Evolutionary conservation across 257 asterid genomes (phyloP).

Genomic region (Solanum chiquidenum): DNA sequence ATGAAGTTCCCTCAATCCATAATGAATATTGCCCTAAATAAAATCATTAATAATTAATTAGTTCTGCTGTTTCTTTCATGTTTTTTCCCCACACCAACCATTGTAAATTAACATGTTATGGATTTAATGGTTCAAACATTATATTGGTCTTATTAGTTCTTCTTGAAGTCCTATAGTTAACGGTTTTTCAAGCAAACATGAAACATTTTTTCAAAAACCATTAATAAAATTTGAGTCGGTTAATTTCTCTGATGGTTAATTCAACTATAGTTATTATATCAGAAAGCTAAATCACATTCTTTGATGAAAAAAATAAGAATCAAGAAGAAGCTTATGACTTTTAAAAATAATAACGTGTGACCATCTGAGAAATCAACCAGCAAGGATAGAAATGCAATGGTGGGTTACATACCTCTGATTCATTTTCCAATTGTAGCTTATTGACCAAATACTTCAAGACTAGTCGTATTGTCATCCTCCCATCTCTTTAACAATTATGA

Average conservation of each 20-base stretch:
- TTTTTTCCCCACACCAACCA: conserved; percentile 14
- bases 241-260: neutral
- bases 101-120: neutral
- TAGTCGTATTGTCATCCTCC: conserved; percentile 68
- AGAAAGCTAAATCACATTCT: neutral
- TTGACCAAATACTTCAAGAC: conserved; percentile 77
- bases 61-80: conserved; percentile 55
- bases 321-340: neutral
- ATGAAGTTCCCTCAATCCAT: conserved; percentile 26
- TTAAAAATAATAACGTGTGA: neutral
- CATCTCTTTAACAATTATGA: conserved; percentile 46
- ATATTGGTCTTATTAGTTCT: neutral
- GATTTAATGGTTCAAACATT: conserved; percentile 15
- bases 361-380: neutral
- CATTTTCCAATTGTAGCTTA: conserved; percentile 73
- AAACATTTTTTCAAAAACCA: neutral
- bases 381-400: neutral
- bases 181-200: neutral
- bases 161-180: neutral
- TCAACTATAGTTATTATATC: neutral
- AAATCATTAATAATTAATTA: conserved; percentile 11
- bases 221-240: too few relatives aligned
- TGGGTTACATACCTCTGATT: conserved; percentile 70
- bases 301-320: neutral
- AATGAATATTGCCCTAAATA: neutral